Conservation (phyloP, 1,284 basidiomycete genomes). For the Ustilago trichophora region DNA sequence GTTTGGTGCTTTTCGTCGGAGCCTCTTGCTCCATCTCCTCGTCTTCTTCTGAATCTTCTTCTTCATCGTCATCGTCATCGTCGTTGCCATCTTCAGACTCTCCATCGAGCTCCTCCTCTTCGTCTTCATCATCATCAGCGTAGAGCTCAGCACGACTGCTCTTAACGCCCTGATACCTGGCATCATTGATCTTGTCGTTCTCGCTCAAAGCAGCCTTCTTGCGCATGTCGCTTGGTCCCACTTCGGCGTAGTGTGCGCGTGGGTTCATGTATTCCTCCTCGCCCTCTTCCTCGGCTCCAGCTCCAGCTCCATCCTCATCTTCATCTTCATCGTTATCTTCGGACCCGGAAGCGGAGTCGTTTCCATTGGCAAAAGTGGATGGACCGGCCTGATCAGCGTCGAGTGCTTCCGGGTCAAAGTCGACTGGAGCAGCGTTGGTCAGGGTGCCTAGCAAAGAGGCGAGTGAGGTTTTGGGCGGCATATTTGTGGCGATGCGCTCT, state of each 20-base stretch:
- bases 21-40: too few relatives aligned
- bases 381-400: slow-evolving; percentile 27
- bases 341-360: slow-evolving; percentile 7
- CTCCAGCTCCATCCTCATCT: slow-evolving; percentile 12
- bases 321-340: slow-evolving; percentile 23
- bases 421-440: slow-evolving; percentile 38
- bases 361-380: slow-evolving; percentile 9
- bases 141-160: slow-evolving; percentile 53
- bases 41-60: slow-evolving; percentile 14
- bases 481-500: too few relatives aligned
- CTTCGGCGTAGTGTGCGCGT: slow-evolving; percentile 53
- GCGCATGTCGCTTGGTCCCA: slow-evolving; percentile 48
- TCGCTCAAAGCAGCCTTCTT: slow-evolving; percentile 52
- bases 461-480: slow-evolving; percentile 41
- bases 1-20: slow-evolving; percentile 12
- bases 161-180: slow-evolving; percentile 48
- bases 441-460: slow-evolving; percentile 35
- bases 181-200: slow-evolving; percentile 35
- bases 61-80: slow-evolving; percentile 17
- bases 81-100: slow-evolving; percentile 16
- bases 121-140: slow-evolving; percentile 26
- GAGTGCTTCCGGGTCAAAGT: slow-evolving; percentile 43
- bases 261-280: slow-evolving; percentile 34
- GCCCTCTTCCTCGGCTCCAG: too few relatives aligned
- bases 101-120: slow-evolving; percentile 9